Base-by-base conservation (phyloP, 306 rosid species). In the Casuarina cunninghamiana region DNA sequence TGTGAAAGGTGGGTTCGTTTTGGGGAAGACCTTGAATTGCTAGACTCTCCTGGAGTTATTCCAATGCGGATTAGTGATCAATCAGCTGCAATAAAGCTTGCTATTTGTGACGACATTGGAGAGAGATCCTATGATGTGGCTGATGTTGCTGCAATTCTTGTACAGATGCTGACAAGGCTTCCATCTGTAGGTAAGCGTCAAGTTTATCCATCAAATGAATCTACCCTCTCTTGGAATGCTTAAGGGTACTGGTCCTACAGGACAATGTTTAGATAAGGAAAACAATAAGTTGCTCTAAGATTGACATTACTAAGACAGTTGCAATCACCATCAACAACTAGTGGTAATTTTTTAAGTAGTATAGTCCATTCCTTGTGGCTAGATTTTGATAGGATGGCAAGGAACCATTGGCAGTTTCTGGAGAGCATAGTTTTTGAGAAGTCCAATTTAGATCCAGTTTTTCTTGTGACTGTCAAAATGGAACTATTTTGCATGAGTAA, bases 61-160 rank as follows among this genome's bases (percentile, higher is more conserved):
- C 98, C 97, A 11, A 92, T 94, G 98, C 88, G 98, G 84, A 89
- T 94, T 71, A 92, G 92, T 67, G 97, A 94, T 83, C 98, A 92
- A 84, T 74, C 97, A n/a, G 88, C 98, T 17, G 98, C 98, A 76
- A 88, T 95, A 82, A 92, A 95, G 91, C 97, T 95, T 2, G 97
- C 98, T 48, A 92, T 95, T 72, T 95, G 98, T 79, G 98, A 95
- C 61, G 98, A 95, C 80, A 95, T 95, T 79, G 97, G 98, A 65
- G 98, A 95, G 89, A 86, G 89, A 83, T 82, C 98, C 80, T 92
- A 95, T 74, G 88, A 89, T 73, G 88, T 83, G 73, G 77, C 85
- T 76, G 98, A 94, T 90, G 90, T 90, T 79, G 97, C 97, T 63
- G 91, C 92, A 73, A 77, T 95, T 85, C 93, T 95, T 76, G 97